Conservation (phyloP, 1,284 basidiomycete species). For the Cryptococcus depauperatus region DNA sequence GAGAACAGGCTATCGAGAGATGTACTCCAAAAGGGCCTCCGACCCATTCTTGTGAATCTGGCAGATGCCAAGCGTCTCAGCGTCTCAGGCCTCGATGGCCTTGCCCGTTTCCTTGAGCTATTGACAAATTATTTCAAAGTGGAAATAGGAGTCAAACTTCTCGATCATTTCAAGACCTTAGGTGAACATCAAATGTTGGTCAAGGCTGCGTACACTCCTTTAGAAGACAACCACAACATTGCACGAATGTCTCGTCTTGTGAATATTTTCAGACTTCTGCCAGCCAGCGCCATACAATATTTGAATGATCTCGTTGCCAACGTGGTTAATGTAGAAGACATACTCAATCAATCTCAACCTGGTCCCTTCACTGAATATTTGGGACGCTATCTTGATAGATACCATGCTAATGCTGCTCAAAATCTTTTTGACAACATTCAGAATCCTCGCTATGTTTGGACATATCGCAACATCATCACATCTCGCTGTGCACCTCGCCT, state of each 20-base stretch:
- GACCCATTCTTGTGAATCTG: slow-evolving; percentile 95
- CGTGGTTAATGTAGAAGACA: slow-evolving; percentile 88
- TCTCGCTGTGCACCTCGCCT: slow-evolving; percentile 69
- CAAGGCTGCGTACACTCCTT: slow-evolving; percentile 65
- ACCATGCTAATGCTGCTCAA: slow-evolving; percentile 73
- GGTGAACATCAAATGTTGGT: slow-evolving; percentile 71
- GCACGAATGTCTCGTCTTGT: slow-evolving; percentile 87
- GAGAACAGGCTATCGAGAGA: slow-evolving; percentile 93
- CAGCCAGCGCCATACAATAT: slow-evolving; percentile 86
- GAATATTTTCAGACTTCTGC: slow-evolving; percentile 94
- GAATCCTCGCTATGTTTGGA: slow-evolving; percentile 66
- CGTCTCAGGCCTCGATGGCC: slow-evolving; percentile 87
- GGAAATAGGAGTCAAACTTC: slow-evolving; percentile 93
- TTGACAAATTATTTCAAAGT: slow-evolving; percentile 99
- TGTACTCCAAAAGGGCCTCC: slow-evolving; percentile 84
- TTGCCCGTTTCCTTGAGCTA: slow-evolving; percentile 89
- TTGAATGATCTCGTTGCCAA: slow-evolving; percentile 75
- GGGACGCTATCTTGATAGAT: slow-evolving; percentile 83
- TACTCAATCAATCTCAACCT: slow-evolving; percentile 77
- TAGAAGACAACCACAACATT: slow-evolving; percentile 83
- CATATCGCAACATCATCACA: slow-evolving; percentile 69
- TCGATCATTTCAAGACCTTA: slow-evolving; percentile 89
- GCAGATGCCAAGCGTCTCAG: slow-evolving; percentile 92
- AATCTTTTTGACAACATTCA: slow-evolving; percentile 76
- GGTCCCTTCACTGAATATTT: slow-evolving; percentile 94